Base-by-base conservation (phyloP, 2,329 filamentous ascomycete genomes). In the Sarocladium strictum region DNA sequence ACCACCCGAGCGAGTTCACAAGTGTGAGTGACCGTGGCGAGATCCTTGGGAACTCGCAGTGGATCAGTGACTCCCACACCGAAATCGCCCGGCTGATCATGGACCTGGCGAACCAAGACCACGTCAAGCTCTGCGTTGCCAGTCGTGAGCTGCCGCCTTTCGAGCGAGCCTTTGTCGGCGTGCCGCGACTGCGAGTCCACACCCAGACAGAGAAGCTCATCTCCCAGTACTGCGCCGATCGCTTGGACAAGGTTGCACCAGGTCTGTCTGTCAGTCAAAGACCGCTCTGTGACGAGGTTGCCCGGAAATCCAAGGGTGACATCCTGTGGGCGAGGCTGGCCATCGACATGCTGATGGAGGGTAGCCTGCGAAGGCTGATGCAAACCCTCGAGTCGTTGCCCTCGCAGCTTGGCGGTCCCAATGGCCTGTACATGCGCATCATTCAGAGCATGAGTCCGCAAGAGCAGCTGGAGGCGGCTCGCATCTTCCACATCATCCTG, bases 291-390 rank as follows among this genome's bases (percentile, higher is more conserved):
- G 47, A 51, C 29, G 47, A 51, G 47, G 47, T 51, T n/a, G 47
- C 47, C 21, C 47, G 47, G 10, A 51, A 51, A 23, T 51, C 47
- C 14, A 51, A 27, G 24, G 47, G 47, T 23, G 47, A 51, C 19
- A 51, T 51, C 27, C 47, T 51, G 17, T 51, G 47, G 47, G 47
- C 47, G 15, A 32, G 47, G 27, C 27, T 51, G 15, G 47, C 47
- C 27, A 51, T 51, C 17, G 47, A 51, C 27, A 51, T 51, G 47
- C 27, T 51, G 27, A 51, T 51, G 47, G 47, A 51, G 17, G 47
- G 47, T 23, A 51, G 47, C 19, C 27, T 51, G 7, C 26, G 47
- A 4, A 51, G 23, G 23, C 47, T 51, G n/a, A 51, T 51, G 47
- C 17, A 23, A n/a, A 51, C 47, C 3, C 17, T 51, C 3, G 47